Evolutionary conservation across 495 filamentous ascomycete genomes (phyloP), one percentile per base, ranked within the genome.

Genomic region (Xylaria longipes): DNA sequence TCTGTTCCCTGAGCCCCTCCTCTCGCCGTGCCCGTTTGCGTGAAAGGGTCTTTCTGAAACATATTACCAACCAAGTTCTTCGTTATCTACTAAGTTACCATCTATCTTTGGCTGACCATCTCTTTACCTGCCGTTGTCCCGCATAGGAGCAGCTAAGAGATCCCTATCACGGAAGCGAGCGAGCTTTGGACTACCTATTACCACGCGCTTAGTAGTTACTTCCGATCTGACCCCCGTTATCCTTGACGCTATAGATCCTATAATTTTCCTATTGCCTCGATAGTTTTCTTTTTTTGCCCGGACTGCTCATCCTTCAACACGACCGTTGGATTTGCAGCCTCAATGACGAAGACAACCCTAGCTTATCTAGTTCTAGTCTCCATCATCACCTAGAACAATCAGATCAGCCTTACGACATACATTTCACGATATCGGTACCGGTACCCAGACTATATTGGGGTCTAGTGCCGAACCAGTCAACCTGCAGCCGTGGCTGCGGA

Each of bases 291-390:
- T 71, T 62, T 29, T 37, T 50, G 60, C 41, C 52, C 50, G 48
- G 64, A 65, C 67, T 73, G 68, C 67, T 71, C 71, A 74, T 56
- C 39, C 50, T 46, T 58, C 45, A 64, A 48, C 52, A 39, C 61
- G 39, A 37, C 72, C 68, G 70, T 72, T 71, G 70, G 45, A 48
- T 65, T 52, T 71, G 70, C 71, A 68, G 70, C 72, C 73, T 77
- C 75, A 83, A 86, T 85, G 84, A 85, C 84, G 84, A 82, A 80
- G 80, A 83, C 84, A 84, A 83, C 78, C 81, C 79, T 80, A 75
- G 76, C 83, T 84, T 84, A 86, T 86, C 84, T 86, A 61, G 82
- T 84, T 73, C 81, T 86, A 65, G 84, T 75, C 72, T 84, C 84
- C 62, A 80, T 85, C 77, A 75, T 85, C 76, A 86, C 84, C 74